Percentiles rank a stretch among this genome's conserved stretches.
Conservation (phyloP, 495 filamentous ascomycete genomes). For the Aspergillus sclerotioniger region DNA sequence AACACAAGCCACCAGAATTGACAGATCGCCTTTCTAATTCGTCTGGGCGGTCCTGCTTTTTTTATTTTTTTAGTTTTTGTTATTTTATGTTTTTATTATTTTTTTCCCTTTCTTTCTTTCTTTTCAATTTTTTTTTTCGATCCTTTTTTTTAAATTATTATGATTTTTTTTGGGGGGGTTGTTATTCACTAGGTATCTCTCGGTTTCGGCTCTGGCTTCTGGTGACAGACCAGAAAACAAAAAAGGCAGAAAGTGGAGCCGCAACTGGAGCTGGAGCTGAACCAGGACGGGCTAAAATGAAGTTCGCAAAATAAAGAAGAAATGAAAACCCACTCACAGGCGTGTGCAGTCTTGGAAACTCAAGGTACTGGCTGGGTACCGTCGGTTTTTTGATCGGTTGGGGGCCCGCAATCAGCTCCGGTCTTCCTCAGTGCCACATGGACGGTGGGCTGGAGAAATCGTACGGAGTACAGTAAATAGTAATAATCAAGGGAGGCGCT, state of each 20-base stretch:
- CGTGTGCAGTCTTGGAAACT: neutral
- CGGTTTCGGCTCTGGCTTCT: neutral
- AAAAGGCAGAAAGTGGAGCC: conserved; percentile 17
- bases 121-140: neutral
- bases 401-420: conserved; percentile 11
- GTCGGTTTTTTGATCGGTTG: conserved; percentile 1
- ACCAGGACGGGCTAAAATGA: conserved; percentile 8
- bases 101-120: conserved; percentile 3
- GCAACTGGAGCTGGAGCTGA: conserved; percentile 10
- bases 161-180: conserved; percentile 1
- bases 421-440: conserved; percentile 16
- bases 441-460: conserved; percentile 1
- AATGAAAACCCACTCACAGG: neutral
- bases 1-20: conserved; percentile 22
- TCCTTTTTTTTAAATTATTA: neutral
- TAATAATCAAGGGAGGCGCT: conserved; percentile 8
- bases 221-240: conserved; percentile 6
- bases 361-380: neutral
- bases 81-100: neutral
- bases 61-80: conserved; percentile 12
- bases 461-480: too few relatives aligned
- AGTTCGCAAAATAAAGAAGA: conserved; percentile 8
- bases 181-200: neutral
- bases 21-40: conserved; percentile 22
- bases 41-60: conserved; percentile 3